Base-by-base conservation (phyloP, 495 filamentous ascomycete genomes). In the Xylaria venustula region DNA sequence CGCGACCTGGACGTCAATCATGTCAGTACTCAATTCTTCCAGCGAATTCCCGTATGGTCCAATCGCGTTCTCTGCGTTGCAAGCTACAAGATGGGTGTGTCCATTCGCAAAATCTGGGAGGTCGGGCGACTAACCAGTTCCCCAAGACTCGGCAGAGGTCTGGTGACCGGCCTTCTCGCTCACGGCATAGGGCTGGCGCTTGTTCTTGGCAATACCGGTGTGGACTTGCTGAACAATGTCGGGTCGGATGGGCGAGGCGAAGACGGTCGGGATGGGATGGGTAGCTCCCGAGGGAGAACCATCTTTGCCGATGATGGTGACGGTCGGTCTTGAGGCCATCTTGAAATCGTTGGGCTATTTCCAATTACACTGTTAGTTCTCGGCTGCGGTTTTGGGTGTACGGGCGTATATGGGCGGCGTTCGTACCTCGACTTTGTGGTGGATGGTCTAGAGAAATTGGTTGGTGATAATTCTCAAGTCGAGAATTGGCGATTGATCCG, bases 101-200 rank as follows among this genome's bases (percentile, higher is more conserved):
- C n/a, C n/a, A n/a, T n/a, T n/a, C n/a, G n/a, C n/a, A n/a, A n/a
- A n/a, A n/a, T n/a, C n/a, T n/a, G 55, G 22, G 26, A 65, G 62
- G 41, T 9, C 50, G 32, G 36, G 62, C 59, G 71, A 90, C 93
- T 84, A 78, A 97, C 94, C 94, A 85, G 94, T 98, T 86, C 94
- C 94, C 94, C 94, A 98, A 65, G 95, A 98, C 85, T 98, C 95
- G 77, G 94, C 94, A 75, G 92, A 97, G 70, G 94, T 98, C 81
- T 98, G 94, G 81, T 98, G 95, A 82, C 94, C 94, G 76, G 94
- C 94, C 88, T 98, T 98, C 89, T 97, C 93, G 88, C 91, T 96
- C 85, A 98, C 94, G 71, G 94, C 88, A 81, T 98, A 98, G 61
- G 94, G 93, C 85, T 98, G 94, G 77, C 94, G 88, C 88, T 95